A percentile compares a stretch with the other conserved stretches of the same genome.
Conservation (phyloP, 2,329 filamentous ascomycete genomes). For the Trichoderma citrinoviride region DNA sequence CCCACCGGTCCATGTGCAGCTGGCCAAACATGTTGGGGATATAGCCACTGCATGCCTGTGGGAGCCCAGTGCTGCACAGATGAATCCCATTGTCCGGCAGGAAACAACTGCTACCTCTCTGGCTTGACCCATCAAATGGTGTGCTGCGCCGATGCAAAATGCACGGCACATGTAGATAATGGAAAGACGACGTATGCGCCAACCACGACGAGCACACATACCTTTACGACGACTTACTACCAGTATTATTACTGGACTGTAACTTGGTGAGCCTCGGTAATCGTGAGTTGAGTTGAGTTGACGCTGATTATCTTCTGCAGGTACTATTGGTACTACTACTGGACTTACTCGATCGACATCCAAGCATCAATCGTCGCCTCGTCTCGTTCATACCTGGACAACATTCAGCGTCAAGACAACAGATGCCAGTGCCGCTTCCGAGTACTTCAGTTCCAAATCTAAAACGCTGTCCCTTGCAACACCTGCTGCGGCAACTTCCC, state of each 20-base stretch:
- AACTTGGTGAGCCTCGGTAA: slow-evolving; percentile 20
- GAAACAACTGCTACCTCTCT: slow-evolving; percentile 26
- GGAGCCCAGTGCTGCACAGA: slow-evolving; percentile 27
- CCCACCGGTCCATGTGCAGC: slow-evolving; percentile 25
- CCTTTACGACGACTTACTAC: slow-evolving; percentile 17
- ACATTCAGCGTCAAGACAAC: slow-evolving; percentile 26
- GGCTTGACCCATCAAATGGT: neutral
- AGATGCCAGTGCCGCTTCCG: slow-evolving; percentile 22
- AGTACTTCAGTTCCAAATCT: slow-evolving; percentile 25
- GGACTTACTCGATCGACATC: slow-evolving; percentile 26
- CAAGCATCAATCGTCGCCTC: slow-evolving; percentile 28
- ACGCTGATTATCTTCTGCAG: neutral
- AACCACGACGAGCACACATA: slow-evolving; percentile 22
- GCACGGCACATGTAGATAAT: slow-evolving; percentile 27
- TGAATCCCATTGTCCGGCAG: slow-evolving; percentile 26
- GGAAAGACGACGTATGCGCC: slow-evolving; percentile 26
- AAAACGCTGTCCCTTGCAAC: slow-evolving; percentile 24
- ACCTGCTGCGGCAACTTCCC: slow-evolving; percentile 27
- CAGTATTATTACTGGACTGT: slow-evolving; percentile 29
- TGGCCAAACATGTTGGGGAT: slow-evolving; percentile 26
- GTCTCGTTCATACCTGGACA: slow-evolving; percentile 15
- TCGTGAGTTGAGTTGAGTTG: neutral
- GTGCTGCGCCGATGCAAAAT: slow-evolving; percentile 29
- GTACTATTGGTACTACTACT: slow-evolving; percentile 30
- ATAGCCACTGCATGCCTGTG: slow-evolving; percentile 25